Conservation (phyloP, 1,284 basidiomycete genomes). For the Tranzscheliella williamsii region DNA sequence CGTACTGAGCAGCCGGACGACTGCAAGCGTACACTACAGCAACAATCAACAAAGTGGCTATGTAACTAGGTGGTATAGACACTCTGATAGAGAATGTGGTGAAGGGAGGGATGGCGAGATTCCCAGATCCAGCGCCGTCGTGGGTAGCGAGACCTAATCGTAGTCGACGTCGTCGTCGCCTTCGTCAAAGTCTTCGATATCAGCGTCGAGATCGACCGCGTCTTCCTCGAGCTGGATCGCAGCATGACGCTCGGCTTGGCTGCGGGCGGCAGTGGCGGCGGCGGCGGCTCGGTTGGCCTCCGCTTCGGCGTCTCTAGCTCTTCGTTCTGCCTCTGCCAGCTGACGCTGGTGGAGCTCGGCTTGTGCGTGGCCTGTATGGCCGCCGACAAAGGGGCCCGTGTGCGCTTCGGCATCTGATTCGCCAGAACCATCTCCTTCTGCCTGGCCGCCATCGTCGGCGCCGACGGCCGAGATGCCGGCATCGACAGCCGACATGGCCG, state of each 20-base stretch:
- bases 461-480: conserved; percentile 1
- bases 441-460: conserved; percentile 1
- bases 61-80: too few relatives aligned
- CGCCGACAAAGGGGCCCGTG: conserved; percentile 11
- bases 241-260: conserved; percentile 25
- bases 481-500: conserved; percentile 17
- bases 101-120: too few relatives aligned
- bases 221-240: conserved; percentile 34
- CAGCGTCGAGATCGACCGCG: conserved; percentile 43
- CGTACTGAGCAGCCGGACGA: too few relatives aligned
- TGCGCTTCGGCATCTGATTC: conserved; percentile 3
- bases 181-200: conserved; percentile 48
- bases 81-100: too few relatives aligned
- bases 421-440: not conserved
- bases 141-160: too few relatives aligned
- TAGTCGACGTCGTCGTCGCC: conserved; percentile 38
- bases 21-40: too few relatives aligned
- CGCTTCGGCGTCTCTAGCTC: conserved; percentile 31
- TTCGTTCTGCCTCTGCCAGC: conserved; percentile 18
- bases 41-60: too few relatives aligned
- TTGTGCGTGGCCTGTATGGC: conserved; percentile 27
- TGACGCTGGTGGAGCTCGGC: conserved; percentile 20
- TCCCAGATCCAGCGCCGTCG: too few relatives aligned
- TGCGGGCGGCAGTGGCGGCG: conserved; percentile 21
- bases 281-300: conserved; percentile 21